Evolutionary conservation across 2,329 filamentous ascomycete genomes (phyloP).

Genomic region (Verticillium klebahnii): DNA sequence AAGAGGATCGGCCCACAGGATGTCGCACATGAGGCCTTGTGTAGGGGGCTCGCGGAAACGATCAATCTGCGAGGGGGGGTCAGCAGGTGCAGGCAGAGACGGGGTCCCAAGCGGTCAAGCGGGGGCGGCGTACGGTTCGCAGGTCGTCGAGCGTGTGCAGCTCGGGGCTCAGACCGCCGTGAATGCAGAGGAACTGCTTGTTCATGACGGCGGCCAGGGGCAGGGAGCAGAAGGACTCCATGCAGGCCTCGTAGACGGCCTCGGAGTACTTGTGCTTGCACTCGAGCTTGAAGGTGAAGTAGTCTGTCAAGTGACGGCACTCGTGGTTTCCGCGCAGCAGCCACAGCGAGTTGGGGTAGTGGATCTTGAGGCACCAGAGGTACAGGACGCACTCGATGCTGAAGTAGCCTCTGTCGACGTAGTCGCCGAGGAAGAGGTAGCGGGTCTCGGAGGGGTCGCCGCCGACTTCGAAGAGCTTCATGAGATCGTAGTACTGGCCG

Average conservation of each 20-base stretch:
- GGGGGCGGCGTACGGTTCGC: conserved; percentile 60
- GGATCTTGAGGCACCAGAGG: conserved; percentile 97
- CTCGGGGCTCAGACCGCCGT: conserved; percentile 93
- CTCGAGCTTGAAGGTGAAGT: conserved; percentile 99
- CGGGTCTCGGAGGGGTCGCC: conserved; percentile 94
- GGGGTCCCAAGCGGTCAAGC: not conserved
- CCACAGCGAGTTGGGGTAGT: conserved; percentile 97
- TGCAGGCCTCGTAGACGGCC: conserved; percentile 92
- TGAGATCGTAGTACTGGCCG: conserved; percentile 97
- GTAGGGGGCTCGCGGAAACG: conserved; percentile 97
- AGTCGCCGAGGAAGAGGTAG: conserved; percentile 96
- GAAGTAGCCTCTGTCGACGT: conserved; percentile 97
- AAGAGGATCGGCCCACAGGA: conserved; percentile 95
- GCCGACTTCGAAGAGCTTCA: conserved; percentile 99
- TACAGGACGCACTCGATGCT: conserved; percentile 99
- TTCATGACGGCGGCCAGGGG: conserved; percentile 98
- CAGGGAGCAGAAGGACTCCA: conserved; percentile 94
- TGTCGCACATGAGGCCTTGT: conserved; percentile 97
- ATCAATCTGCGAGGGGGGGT: conserved; percentile 63
- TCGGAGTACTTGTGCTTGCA: conserved; percentile 99
- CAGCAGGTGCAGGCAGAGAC: not conserved
- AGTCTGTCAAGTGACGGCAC: conserved; percentile 97
- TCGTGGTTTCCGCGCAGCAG: conserved; percentile 96
- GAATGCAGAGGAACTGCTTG: conserved; percentile 98
- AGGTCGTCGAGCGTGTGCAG: conserved; percentile 93